Evolutionary conservation across 306 rosid genomes (phyloP).

Genomic region (Cyamopsis tetragonoloba): DNA sequence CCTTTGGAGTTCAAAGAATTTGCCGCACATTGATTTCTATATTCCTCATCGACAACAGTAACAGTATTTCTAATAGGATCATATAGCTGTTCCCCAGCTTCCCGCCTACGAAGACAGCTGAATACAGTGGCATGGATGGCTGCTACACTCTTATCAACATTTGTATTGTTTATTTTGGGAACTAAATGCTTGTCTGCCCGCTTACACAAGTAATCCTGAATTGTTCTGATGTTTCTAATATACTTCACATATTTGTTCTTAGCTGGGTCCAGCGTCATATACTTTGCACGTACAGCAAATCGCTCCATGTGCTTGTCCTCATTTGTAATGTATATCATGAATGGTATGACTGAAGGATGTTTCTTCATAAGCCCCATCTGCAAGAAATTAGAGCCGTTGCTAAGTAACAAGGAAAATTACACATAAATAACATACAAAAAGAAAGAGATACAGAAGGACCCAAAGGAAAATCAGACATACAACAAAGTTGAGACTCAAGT

Average conservation of each 20-base stretch:
- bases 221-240: conserved; percentile 75
- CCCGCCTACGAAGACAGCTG: conserved; percentile 80
- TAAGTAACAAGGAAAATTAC: not conserved
- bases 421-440: not conserved
- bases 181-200: conserved; percentile 87
- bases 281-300: conserved; percentile 86
- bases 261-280: conserved; percentile 82
- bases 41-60: conserved; percentile 74
- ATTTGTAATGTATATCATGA: conserved; percentile 74
- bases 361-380: conserved; percentile 93
- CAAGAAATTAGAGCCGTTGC: not conserved
- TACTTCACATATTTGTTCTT: conserved; percentile 82
- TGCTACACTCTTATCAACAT: conserved; percentile 89
- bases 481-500: conserved; percentile 84
- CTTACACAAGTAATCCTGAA: conserved; percentile 80
- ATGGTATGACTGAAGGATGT: conserved; percentile 82
- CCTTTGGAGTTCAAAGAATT: conserved; percentile 83
- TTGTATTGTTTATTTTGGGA: conserved; percentile 82
- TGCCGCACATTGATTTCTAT: conserved; percentile 72
- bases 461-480: conserved; percentile 31
- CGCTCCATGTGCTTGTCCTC: conserved; percentile 87
- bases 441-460: not conserved
- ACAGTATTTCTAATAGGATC: conserved; percentile 60
- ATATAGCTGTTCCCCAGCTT: conserved; percentile 65
- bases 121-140: conserved; percentile 87